These are phyloP conservation scores for Henckelia pumila DNA, from an alignment of 257 asterid genomes.

Conservation along the genomic window DNA sequence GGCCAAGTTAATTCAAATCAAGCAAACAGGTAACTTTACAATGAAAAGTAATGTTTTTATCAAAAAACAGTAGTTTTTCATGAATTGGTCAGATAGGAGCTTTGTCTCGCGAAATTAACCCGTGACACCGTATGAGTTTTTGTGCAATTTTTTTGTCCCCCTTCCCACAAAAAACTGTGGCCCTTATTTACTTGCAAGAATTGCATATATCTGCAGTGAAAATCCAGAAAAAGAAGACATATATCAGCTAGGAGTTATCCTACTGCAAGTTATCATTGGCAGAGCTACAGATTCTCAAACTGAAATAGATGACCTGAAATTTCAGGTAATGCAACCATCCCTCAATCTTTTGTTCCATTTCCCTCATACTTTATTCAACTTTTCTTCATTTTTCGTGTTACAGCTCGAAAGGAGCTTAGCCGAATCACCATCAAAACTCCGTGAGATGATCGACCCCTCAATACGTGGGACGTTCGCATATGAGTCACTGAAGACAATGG, in stretches of 20 bases:
- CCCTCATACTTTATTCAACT: background rate
- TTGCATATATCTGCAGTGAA: slow-evolving; percentile 32
- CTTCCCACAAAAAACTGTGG: background rate
- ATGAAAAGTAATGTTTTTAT: too few relatives aligned
- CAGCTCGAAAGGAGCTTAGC: slow-evolving; percentile 82
- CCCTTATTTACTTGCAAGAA: background rate
- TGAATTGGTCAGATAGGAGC: too few relatives aligned
- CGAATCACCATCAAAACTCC: slow-evolving; percentile 70
- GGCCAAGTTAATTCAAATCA: slow-evolving; percentile 44
- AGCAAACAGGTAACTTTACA: slow-evolving; percentile 10
- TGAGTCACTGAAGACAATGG: slow-evolving; percentile 79
- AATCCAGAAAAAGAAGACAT: slow-evolving; percentile 78
- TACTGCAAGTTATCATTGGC: slow-evolving; percentile 67
- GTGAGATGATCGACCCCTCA: slow-evolving; percentile 71
- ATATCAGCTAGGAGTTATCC: slow-evolving; percentile 66
- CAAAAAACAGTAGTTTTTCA: too few relatives aligned
- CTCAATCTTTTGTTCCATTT: background rate
- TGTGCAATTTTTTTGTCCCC: too few relatives aligned
- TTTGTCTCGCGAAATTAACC: too few relatives aligned
- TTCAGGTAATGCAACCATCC: slow-evolving; percentile 47
- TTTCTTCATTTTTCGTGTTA: background rate
- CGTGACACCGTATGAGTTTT: too few relatives aligned
- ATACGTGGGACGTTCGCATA: slow-evolving; percentile 86
- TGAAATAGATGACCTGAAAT: slow-evolving; percentile 59
- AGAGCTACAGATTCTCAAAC: slow-evolving; percentile 53